These are phyloP conservation scores for Cochlearia excelsa DNA, from an alignment of 345 rosid genomes.

Conservation along the genomic window DNA sequence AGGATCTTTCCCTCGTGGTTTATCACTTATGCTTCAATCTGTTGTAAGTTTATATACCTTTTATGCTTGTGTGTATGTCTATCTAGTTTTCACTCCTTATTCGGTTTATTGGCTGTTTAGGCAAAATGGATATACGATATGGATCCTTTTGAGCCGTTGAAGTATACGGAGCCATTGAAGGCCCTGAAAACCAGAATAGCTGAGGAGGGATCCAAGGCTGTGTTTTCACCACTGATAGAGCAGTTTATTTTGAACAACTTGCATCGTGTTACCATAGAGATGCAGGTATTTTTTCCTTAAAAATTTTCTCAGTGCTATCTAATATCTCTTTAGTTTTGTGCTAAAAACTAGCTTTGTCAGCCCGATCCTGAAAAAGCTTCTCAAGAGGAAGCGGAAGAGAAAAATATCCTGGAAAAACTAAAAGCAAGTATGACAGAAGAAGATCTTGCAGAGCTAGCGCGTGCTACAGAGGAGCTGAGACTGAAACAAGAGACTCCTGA, in stretches of 20 bases:
- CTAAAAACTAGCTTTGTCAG: constrained; percentile 42
- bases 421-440: constrained; percentile 84
- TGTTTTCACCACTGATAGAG: constrained; percentile 89
- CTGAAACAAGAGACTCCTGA: constrained; percentile 96
- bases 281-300: constrained; percentile 58
- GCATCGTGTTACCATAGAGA: constrained; percentile 85
- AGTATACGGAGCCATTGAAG: constrained; percentile 79
- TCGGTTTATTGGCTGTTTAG: constrained; percentile 41
- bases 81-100: constrained; percentile 20
- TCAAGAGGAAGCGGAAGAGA: constrained; percentile 80
- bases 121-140: constrained; percentile 98
- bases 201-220: constrained; percentile 86
- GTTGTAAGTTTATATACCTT: constrained; percentile 44
- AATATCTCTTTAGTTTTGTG: constrained; percentile 21
- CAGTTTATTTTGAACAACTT: constrained; percentile 74
- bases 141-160: constrained; percentile 96
- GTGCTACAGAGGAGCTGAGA: constrained; percentile 79
- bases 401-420: constrained; percentile 58
- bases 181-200: constrained; percentile 78
- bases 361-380: constrained; percentile 93
- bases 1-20: constrained; percentile 97
- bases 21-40: constrained; percentile 93
- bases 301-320: constrained; percentile 9
- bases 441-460: constrained; percentile 88
- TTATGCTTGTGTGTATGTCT: constrained; percentile 5